A percentile compares a stretch with the other conserved stretches of the same genome.
These are phyloP conservation scores for Phoma sp. DNA, from an alignment of 2,329 filamentous ascomycete genomes.

Conservation along the genomic window DNA sequence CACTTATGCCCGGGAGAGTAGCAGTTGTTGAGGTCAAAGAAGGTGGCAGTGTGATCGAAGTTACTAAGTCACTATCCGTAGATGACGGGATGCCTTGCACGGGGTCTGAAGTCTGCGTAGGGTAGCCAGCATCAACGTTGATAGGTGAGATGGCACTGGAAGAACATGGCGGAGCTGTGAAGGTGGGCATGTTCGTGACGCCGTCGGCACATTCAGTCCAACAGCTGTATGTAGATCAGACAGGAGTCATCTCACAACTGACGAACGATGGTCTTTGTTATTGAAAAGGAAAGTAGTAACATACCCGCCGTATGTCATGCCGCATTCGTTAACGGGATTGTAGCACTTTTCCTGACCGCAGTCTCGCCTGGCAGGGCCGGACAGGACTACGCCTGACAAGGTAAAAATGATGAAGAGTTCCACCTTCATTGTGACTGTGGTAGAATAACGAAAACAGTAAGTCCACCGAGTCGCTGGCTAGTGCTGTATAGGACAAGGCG, in stretches of 20 bases:
- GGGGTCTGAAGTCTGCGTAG: not conserved
- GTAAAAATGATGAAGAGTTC: not conserved
- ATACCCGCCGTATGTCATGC: slow-evolving; percentile 29
- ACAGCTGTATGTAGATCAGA: slow-evolving; percentile 10
- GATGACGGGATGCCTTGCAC: not conserved
- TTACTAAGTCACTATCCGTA: not conserved
- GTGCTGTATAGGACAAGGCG: not conserved
- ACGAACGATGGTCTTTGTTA: too few species aligned
- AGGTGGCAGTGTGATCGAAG: not conserved
- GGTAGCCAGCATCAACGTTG: not conserved
- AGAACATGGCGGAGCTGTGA: slow-evolving; percentile 8
- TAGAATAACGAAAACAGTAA: not conserved
- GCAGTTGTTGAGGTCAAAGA: not conserved
- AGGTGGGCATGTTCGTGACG: slow-evolving; percentile 8
- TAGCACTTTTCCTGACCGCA: slow-evolving; percentile 29
- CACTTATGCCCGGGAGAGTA: not conserved
- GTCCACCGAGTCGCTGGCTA: not conserved
- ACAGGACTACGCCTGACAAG: slow-evolving; percentile 10
- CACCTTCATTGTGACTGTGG: not conserved
- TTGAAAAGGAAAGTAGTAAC: not conserved
- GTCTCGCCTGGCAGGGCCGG: slow-evolving; percentile 23
- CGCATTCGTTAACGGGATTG: slow-evolving; percentile 28
- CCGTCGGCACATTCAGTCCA: slow-evolving; percentile 17
- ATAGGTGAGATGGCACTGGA: not conserved
- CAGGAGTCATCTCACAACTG: not conserved